Evolutionary conservation across 352 stramenopile species (phyloP), one percentile per base, ranked within the genome.

Genomic region (Globisporangium viniferum): DNA sequence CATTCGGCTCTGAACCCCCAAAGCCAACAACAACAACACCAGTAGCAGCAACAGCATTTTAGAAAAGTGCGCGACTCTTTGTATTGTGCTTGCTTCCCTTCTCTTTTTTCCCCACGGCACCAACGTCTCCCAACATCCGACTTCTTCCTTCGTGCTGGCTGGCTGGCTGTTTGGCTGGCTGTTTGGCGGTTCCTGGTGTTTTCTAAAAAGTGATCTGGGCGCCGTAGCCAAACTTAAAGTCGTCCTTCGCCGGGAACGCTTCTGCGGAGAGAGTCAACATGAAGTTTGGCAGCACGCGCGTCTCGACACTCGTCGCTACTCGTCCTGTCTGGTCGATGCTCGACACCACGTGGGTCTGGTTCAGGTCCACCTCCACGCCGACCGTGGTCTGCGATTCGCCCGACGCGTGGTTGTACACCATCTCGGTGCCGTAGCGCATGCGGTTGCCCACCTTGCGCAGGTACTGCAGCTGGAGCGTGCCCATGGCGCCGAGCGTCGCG

Each of bases 181-280:
- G 36, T 41, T 41, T 8, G 24, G 51, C 10, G 24, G 14, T 15
- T 57, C 9, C 22, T 57, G 24, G 51, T 58, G 27, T n/a, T 20
- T 66, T 84, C 78, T 93, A 93, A 76, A 93, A 93, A 66, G 85
- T 91, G 84, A 95, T 86, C 80, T 95, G 86, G 66, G 88, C 86
- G 68, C 89, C 89, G 72, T 97, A 97, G 73, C 89, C 89, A 82
- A 97, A 95, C 76, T 95, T 94, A 76, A 95, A 93, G 67, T 94
- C 89, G 73, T 95, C 87, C 78, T 95, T 95, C 57, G 85, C 80
- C 39, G 89, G 89, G 68, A 87, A 94, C 58, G 84, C 87, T 70
- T 95, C 89, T 61, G 88, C 88, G 44, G 89, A 93, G 49, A 97
- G 79, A 60, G 89, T 84, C 49, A 97, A 76, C 76, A 88, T 78